Evolutionary conservation across 768 basidiomycete species (phyloP).

Genomic region (Pisolithus tinctorius): DNA sequence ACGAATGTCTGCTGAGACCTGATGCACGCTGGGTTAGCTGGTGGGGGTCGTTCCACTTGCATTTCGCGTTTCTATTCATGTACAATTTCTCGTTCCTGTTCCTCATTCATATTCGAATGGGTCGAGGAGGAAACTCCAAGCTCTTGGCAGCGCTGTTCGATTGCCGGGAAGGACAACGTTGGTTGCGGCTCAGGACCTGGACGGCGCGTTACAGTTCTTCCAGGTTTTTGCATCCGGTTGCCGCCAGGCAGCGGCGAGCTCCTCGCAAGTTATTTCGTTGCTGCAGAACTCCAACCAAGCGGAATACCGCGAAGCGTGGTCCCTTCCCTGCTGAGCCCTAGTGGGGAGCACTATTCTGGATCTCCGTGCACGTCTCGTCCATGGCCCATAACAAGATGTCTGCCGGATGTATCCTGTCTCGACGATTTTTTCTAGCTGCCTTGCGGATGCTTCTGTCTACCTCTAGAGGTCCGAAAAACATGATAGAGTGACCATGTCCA

Average conservation of each 20-base stretch:
- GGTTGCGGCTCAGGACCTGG: neutral
- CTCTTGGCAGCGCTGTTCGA: slow-evolving; percentile 9
- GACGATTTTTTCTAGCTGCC: slow-evolving; percentile 7
- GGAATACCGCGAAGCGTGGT: slow-evolving; percentile 11
- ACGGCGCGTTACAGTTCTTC: slow-evolving; percentile 28
- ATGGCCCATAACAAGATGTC: slow-evolving; percentile 42
- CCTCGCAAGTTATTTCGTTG: neutral
- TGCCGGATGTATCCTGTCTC: slow-evolving; percentile 3
- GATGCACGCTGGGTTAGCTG: slow-evolving; percentile 18
- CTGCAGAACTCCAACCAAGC: slow-evolving; percentile 12
- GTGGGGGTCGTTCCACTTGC: slow-evolving; percentile 31
- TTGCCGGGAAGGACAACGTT: neutral
- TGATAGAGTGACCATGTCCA: slow-evolving; percentile 39
- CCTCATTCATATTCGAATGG: slow-evolving; percentile 32
- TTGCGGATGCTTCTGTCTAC: slow-evolving; percentile 32
- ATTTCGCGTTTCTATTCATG: slow-evolving; percentile 40
- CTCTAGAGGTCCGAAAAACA: slow-evolving; percentile 41
- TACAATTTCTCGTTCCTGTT: slow-evolving; percentile 44
- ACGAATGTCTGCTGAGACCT: slow-evolving; percentile 14
- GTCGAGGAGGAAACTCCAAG: slow-evolving; percentile 13
- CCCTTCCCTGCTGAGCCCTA: slow-evolving; percentile 36
- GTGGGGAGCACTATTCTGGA: slow-evolving; percentile 31
- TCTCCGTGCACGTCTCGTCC: slow-evolving; percentile 36
- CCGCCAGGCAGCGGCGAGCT: slow-evolving; percentile 27
- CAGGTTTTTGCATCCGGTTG: slow-evolving; percentile 31